Conservation (phyloP, 176 grass and related monocot species). For the Leersia perrieri region DNA sequence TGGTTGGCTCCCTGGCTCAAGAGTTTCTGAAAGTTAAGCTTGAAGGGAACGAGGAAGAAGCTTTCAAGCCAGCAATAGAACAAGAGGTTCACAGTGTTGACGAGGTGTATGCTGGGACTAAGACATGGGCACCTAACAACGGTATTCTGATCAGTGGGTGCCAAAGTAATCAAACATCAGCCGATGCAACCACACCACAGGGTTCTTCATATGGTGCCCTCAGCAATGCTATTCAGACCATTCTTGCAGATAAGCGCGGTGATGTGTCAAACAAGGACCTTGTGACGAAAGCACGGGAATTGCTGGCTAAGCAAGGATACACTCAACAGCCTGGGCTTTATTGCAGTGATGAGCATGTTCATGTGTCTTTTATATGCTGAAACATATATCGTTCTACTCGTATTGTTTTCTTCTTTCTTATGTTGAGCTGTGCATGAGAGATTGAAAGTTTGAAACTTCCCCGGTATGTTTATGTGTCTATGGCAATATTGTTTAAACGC, state of each 20-base stretch:
- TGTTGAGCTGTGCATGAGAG: slow-evolving; percentile 11
- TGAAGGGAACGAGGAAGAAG: slow-evolving; percentile 58
- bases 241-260: slow-evolving; percentile 48
- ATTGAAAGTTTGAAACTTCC: slow-evolving; percentile 13
- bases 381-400: background rate
- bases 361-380: slow-evolving; percentile 82
- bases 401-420: background rate
- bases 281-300: slow-evolving; percentile 58
- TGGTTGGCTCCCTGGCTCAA: slow-evolving; percentile 78
- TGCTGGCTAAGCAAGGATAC: slow-evolving; percentile 77
- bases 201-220: slow-evolving; percentile 74
- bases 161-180: slow-evolving; percentile 91
- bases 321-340: slow-evolving; percentile 87
- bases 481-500: background rate
- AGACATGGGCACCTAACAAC: slow-evolving; percentile 51
- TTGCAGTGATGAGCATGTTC: slow-evolving; percentile 71
- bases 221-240: slow-evolving; percentile 87
- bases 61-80: slow-evolving; percentile 69
- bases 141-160: slow-evolving; percentile 88
- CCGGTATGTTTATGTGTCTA: background rate
- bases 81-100: slow-evolving; percentile 63
- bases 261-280: slow-evolving; percentile 68
- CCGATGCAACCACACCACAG: slow-evolving; percentile 64
- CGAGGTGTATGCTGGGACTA: slow-evolving; percentile 66
- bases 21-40: slow-evolving; percentile 83